Percentiles rank a stretch among this genome's conserved stretches.
These are phyloP conservation scores for Otatea glauca DNA, from an alignment of 176 grass and related monocot species.

Conservation along the genomic window DNA sequence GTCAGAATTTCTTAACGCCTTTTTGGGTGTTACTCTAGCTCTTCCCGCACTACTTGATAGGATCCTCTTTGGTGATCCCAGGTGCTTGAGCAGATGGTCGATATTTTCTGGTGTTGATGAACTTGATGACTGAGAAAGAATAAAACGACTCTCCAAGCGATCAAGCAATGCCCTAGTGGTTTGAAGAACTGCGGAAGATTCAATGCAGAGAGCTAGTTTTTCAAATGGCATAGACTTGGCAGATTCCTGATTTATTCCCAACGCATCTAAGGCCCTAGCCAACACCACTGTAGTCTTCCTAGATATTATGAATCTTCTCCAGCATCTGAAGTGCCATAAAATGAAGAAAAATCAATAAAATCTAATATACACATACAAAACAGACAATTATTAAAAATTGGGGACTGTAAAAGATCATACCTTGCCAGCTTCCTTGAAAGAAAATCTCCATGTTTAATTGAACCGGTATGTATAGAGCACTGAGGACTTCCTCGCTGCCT, in stretches of 20 bases:
- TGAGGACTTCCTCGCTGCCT: slow-evolving; percentile 66
- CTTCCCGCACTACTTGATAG: slow-evolving; percentile 42
- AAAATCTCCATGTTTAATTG: slow-evolving; percentile 64
- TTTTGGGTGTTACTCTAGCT: slow-evolving; percentile 45
- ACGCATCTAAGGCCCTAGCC: slow-evolving; percentile 60
- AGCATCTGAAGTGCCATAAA: slow-evolving; percentile 58
- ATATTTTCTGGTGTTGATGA: slow-evolving; percentile 65
- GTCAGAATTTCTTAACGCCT: slow-evolving; percentile 26
- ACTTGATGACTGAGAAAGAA: slow-evolving; percentile 61
- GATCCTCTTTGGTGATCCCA: slow-evolving; percentile 64
- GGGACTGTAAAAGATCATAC: slow-evolving; percentile 38
- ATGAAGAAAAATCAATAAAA: slow-evolving; percentile 15
- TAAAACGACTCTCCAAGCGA: slow-evolving; percentile 75
- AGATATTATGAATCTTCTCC: slow-evolving; percentile 77
- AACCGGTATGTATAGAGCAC: slow-evolving; percentile 42
- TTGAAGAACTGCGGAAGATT: slow-evolving; percentile 71
- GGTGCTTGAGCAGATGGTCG: slow-evolving; percentile 77
- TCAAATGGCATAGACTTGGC: slow-evolving; percentile 79
- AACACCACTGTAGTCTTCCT: slow-evolving; percentile 72
- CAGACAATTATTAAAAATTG: slow-evolving; percentile 32
- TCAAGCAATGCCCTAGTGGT: slow-evolving; percentile 74
- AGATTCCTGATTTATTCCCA: slow-evolving; percentile 64
- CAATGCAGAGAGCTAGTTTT: slow-evolving; percentile 70
- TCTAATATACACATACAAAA: slow-evolving; percentile 15
- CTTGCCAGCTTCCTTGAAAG: slow-evolving; percentile 84